These are phyloP conservation scores for Paxillus rubicundulus DNA, from an alignment of 768 basidiomycete genomes.

Conservation along the genomic window DNA sequence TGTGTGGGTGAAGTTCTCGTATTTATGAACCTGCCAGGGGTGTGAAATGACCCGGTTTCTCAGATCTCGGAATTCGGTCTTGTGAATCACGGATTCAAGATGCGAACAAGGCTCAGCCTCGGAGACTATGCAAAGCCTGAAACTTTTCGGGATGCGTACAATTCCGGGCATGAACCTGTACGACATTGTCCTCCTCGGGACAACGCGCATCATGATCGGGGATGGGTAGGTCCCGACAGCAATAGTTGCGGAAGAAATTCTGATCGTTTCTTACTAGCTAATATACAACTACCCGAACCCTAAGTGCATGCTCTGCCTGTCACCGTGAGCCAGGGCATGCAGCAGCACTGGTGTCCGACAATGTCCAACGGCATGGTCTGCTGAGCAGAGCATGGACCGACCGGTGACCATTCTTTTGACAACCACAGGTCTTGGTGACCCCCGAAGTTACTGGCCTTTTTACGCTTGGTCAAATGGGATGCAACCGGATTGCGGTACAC, in stretches of 20 bases:
- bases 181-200: constrained; percentile 49
- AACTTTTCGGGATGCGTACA: constrained; percentile 45
- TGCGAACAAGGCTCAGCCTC: constrained; percentile 31
- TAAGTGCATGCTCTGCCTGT: constrained; percentile 64
- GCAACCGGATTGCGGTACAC: constrained; percentile 58
- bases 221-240: constrained; percentile 37
- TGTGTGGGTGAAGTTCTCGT: constrained; percentile 34
- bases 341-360: constrained; percentile 64
- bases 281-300: constrained; percentile 42
- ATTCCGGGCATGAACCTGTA: constrained; percentile 45
- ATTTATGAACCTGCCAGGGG: not conserved
- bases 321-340: constrained; percentile 66
- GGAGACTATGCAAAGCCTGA: constrained; percentile 40
- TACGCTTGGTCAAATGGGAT: constrained; percentile 56
- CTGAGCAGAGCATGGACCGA: constrained; percentile 29
- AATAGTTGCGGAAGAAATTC: not conserved
- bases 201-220: constrained; percentile 50
- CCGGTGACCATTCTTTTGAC: not conserved
- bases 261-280: constrained; percentile 39
- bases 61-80: constrained; percentile 43
- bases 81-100: constrained; percentile 43
- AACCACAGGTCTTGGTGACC: constrained; percentile 51
- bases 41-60: not conserved
- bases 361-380: constrained; percentile 75
- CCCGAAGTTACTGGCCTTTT: constrained; percentile 63